These are phyloP conservation scores for Naganishia liquefaciens DNA, from an alignment of 1,284 basidiomycete species.

Conservation along the genomic window DNA sequence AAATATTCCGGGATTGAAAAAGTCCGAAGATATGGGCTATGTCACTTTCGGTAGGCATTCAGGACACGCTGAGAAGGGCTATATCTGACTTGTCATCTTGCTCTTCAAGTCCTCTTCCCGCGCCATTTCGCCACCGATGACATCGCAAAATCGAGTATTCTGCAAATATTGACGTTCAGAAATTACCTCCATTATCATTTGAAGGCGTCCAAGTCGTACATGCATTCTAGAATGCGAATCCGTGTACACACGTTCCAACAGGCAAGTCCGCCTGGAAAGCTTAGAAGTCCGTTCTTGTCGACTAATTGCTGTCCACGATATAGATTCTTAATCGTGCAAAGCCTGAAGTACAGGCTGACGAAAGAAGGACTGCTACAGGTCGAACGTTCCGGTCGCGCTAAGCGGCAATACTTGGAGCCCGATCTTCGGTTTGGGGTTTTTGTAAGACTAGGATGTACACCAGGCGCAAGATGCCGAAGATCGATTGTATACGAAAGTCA, in stretches of 20 bases:
- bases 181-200: constrained; percentile 99
- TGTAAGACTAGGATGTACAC: not conserved
- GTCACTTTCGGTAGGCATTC: constrained; percentile 76
- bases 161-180: constrained; percentile 94
- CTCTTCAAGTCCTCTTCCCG: constrained; percentile 77
- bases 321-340: constrained; percentile 84
- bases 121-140: constrained; percentile 82
- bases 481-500: constrained; percentile 1
- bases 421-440: not conserved
- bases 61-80: not conserved
- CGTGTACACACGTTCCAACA: constrained; percentile 97
- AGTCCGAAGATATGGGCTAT: constrained; percentile 91
- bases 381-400: constrained; percentile 34
- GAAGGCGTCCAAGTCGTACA: constrained; percentile 69
- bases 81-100: not conserved
- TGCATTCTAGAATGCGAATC: constrained; percentile 96
- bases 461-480: not conserved
- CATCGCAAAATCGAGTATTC: constrained; percentile 81
- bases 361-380: constrained; percentile 82
- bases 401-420: not conserved
- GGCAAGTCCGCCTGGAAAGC: constrained; percentile 55
- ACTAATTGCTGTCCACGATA: not conserved
- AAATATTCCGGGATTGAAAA: constrained; percentile 74
- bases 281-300: too few relatives aligned
- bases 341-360: constrained; percentile 72